Evolutionary conservation across 768 basidiomycete genomes (phyloP), one percentile per base, ranked within the genome.

Genomic region (Suillus bovinus): DNA sequence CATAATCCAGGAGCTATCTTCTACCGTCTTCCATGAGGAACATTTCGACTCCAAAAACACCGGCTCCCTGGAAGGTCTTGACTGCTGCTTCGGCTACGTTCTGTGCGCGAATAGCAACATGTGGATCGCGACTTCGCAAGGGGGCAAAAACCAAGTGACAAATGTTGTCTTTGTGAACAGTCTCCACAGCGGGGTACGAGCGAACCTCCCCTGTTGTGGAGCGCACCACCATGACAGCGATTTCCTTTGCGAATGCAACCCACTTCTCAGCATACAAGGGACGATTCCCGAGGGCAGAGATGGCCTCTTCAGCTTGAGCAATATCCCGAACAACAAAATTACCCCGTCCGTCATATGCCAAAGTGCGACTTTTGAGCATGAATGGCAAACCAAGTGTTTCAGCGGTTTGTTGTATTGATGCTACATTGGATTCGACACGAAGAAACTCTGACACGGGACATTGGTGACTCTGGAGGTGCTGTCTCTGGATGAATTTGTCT

Each of bases 21-120:
- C 52, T 68, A 94, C 96, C 95, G 70, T 96, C 85, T 33, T 82
- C 78, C 84, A 96, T 84, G 46, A 98, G 79, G 78, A 99, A 99
- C 94, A 99, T 94, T 75, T 99, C 97, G 1, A 99, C 96, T 1
- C 96, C 97, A 77, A 97, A 99, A 29, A 98, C 85, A 13, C 97
- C 97, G 10, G 95, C 96, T 4, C 96, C 96, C 20, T 85, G 76
- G 41, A 99, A 83, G 8, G 88, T 86, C 63, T 78, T 83, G 27
- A 98, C 83, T 0, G 96, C 94, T 39, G 80, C 78, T 75, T 96
- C 93, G 0, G 96, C 97, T 36, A 96, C 77, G 5, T 71, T 69
- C 62, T 86, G 85, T 17, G 94, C 96, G 52, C 84, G 79, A 9
- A 73, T 73, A 27, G 82, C 76, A 3, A 96, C 77, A 7, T 78